phyloP scores from a whole-genome alignment of 2,329 filamentous ascomycete species.

The Amesomyces nigricolor region DNA sequence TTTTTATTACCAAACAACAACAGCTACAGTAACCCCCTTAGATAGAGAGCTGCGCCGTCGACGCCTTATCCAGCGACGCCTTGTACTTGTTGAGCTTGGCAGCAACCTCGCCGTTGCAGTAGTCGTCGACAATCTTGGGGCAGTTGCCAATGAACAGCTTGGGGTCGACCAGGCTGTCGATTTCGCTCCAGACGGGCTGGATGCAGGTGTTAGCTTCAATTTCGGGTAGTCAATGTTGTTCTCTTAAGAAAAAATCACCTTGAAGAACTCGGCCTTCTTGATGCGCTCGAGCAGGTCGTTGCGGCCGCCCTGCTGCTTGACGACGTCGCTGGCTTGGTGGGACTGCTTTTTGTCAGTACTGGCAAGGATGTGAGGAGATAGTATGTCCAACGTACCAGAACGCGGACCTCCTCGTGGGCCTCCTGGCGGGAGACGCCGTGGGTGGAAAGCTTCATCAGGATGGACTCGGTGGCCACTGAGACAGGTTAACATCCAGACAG shows the following conservation, averaged over 20 bases:
- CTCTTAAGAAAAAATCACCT: too few species aligned
- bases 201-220: background rate
- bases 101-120: slow-evolving; percentile 25
- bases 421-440: slow-evolving; percentile 70
- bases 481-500: background rate
- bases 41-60: slow-evolving; percentile 26
- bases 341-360: slow-evolving; percentile 31
- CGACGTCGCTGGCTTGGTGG: slow-evolving; percentile 39
- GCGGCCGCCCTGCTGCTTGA: slow-evolving; percentile 55
- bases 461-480: slow-evolving; percentile 40
- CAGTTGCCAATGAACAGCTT: slow-evolving; percentile 37
- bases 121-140: slow-evolving; percentile 26
- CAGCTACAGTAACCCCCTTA: too few species aligned
- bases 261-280: slow-evolving; percentile 66
- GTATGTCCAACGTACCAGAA: slow-evolving; percentile 43
- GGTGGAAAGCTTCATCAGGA: slow-evolving; percentile 73
- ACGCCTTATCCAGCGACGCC: slow-evolving; percentile 18
- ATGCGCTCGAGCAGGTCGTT: slow-evolving; percentile 84
- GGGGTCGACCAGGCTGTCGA: slow-evolving; percentile 63
- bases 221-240: too few species aligned
- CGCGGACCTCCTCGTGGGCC: slow-evolving; percentile 80
- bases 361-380: too few species aligned
- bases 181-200: slow-evolving; percentile 56
- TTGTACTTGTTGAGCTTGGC: slow-evolving; percentile 23
- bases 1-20: too few species aligned